phyloP scores from a whole-genome alignment of 441 rosid species.

The Daphne laureola region DNA sequence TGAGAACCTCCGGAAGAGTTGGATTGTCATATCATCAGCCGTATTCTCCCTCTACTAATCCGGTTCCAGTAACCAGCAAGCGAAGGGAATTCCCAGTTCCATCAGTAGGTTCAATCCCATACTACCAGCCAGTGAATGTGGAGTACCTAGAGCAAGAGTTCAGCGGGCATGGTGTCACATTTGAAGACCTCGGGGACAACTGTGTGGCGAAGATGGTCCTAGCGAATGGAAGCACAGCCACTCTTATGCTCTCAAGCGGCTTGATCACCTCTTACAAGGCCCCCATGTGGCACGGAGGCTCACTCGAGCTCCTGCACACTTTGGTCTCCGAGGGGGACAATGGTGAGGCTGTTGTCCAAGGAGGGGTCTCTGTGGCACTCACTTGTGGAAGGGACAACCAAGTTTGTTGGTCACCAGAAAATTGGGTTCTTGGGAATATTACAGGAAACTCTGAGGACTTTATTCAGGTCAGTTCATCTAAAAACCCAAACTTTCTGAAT shows the following conservation, averaged over 20 bases:
- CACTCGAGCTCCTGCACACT: conserved; percentile 72
- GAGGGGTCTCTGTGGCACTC: conserved; percentile 62
- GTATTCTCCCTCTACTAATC: conserved; percentile 12
- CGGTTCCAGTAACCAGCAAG: conserved; percentile 12
- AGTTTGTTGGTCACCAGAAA: conserved; percentile 38
- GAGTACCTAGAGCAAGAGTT: conserved; percentile 66
- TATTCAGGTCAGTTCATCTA: conserved; percentile 33
- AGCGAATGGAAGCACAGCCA: conserved; percentile 60
- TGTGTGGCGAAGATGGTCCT: conserved; percentile 57
- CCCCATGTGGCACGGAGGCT: conserved; percentile 72
- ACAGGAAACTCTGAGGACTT: conserved; percentile 50
- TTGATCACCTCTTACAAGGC: conserved; percentile 78
- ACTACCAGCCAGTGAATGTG: conserved; percentile 41
- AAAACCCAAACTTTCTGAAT: conserved; percentile 5
- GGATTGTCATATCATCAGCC: conserved; percentile 10
- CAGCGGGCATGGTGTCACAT: conserved; percentile 73
- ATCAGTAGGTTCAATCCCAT: conserved; percentile 44
- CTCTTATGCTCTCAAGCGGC: conserved; percentile 60
- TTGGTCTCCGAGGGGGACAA: conserved; percentile 53
- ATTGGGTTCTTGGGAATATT: conserved; percentile 51
- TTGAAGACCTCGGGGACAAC: conserved; percentile 50
- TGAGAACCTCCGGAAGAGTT: conserved; percentile 9
- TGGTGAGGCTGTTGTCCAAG: conserved; percentile 51
- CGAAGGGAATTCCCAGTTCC: conserved; percentile 28
- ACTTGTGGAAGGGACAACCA: conserved; percentile 30